Evolutionary conservation across 805 yeast genomes (phyloP), one percentile per base, ranked within the genome.

Genomic region (Barnettozyma siamensis): DNA sequence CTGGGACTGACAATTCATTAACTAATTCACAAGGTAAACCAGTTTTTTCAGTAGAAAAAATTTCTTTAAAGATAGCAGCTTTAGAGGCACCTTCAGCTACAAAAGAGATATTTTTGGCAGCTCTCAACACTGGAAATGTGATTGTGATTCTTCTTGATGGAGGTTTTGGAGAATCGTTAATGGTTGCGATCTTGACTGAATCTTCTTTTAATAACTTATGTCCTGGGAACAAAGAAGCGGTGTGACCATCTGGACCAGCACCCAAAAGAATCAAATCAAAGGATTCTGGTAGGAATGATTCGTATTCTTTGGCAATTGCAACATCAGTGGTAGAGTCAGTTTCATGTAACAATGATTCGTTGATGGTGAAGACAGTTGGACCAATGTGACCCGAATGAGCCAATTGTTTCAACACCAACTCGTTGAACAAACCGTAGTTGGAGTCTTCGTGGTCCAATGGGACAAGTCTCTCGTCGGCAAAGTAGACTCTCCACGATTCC

Each of bases 201-300:
- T 65, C 60, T 57, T 83, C 91, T 29, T 72, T 48, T 42, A 88
- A 69, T 53, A 87, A 70, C 45, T 62, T 54, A 60, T 88, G 96
- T 5, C 83, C 88, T 11, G 96, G 96, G 75, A 88, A 88, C 48
- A 88, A 69, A 1, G 96, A 88, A 66, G 95, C 86, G 5, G 96
- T 88, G 62, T 88, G 97, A 30, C 96, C 97, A 57, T 88, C 97
- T 28, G 96, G 96, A 7, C 97, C 97, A 60, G 93, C 84, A 18
- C 97, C 97, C 48, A 88, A 70, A 42, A 88, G 66, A 18, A 88
- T 66, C 52, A 88, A 66, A 62, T 88, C 95, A 26, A 76, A 54
- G 2, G 48, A 40, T 16, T 52, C 57, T 9, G 91, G 87, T 39
- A 88, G 62, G 33, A 69, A 65, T 2, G 67, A 45, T 48, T 75